Evolutionary conservation across 2,329 filamentous ascomycete species (phyloP), one percentile per base, ranked within the genome.

Genomic region (Scorias spongiosa): DNA sequence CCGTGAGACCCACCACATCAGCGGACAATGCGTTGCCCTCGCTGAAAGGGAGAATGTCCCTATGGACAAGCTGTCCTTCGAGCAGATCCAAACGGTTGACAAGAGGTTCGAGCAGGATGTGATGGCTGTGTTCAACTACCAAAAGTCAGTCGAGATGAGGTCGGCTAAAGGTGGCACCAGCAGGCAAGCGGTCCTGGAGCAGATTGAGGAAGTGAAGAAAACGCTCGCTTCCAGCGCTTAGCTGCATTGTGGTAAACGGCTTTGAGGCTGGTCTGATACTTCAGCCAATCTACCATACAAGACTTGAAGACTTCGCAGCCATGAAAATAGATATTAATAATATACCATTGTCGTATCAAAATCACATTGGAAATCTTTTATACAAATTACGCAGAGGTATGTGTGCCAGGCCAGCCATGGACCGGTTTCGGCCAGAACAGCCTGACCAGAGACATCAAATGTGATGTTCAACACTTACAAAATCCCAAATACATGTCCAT

Each of bases 121-220:
- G 36, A 63, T 74, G 40, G 67, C 75, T 40, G 75, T 76, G 20
- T 83, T 94, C 58, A 75, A 93, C 64, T 93, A 91, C 57, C 80
- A 93, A 65, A 75, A 75, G 50, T 84, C 80, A 47, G 84, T 93
- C 6, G 86, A 94, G 71, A 73, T 81, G 68, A 77, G 81, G 57
- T 74, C 77, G 37, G 80, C 84, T 2, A 78, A 78, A 52, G 87
- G 86, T 18, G 84, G 85, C 26, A 91, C 84, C 18, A 87, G 83
- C 66, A 78, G 74, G 65, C 72, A 72, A 10, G 72, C 75, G 18
- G 80, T 83, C 6, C 54, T 74, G 50, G 71, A 80, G 64, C 78
- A 84, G 66, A 72, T 83, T 50, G 64, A 72, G 54, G 71, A 66
- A 18, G 54, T 70, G 50, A 70, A 69, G 56, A 56, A 63, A 57